These are phyloP conservation scores for Talaromyces atroroseus DNA, from an alignment of 2,329 filamentous ascomycete genomes.

Conservation along the genomic window DNA sequence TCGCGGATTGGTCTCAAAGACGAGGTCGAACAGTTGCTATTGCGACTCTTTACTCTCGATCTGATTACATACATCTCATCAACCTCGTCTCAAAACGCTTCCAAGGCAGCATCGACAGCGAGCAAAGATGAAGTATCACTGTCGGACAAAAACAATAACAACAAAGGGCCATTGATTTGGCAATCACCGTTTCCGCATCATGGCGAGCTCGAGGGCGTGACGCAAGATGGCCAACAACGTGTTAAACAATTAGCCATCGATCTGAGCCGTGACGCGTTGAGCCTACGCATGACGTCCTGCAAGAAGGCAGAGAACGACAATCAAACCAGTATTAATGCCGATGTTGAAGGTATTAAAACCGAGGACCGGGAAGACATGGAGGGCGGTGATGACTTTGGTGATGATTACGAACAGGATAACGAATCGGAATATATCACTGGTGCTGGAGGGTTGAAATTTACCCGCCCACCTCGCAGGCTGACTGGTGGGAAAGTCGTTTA, in stretches of 20 bases:
- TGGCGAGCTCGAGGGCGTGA: constrained; percentile 9
- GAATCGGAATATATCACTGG: constrained; percentile 4
- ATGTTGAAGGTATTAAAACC: no score
- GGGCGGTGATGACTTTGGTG: not conserved
- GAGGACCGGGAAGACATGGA: not conserved
- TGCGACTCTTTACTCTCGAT: constrained; percentile 34
- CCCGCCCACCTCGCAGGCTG: constrained; percentile 1
- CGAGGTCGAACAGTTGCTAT: constrained; percentile 31
- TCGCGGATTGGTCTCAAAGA: constrained; percentile 28
- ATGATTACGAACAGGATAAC: not conserved
- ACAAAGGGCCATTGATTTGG: constrained; percentile 18
- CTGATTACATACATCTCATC: constrained; percentile 29
- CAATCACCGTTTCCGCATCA: constrained; percentile 18
- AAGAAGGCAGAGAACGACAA: not conserved
- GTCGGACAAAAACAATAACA: not conserved
- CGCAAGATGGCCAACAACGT: not conserved
- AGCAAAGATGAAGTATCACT: not conserved
- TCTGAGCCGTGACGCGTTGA: constrained; percentile 7
- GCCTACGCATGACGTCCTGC: not conserved
- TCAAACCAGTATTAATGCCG: not conserved
- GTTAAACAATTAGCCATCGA: constrained; percentile 9
- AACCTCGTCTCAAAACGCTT: constrained; percentile 5
- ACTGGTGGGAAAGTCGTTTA: not conserved
- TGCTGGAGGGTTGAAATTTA: constrained; percentile 10
- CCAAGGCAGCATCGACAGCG: not conserved